These are phyloP conservation scores for Jamesozyma hellenica DNA, from an alignment of 805 yeast genomes.

Conservation along the genomic window DNA sequence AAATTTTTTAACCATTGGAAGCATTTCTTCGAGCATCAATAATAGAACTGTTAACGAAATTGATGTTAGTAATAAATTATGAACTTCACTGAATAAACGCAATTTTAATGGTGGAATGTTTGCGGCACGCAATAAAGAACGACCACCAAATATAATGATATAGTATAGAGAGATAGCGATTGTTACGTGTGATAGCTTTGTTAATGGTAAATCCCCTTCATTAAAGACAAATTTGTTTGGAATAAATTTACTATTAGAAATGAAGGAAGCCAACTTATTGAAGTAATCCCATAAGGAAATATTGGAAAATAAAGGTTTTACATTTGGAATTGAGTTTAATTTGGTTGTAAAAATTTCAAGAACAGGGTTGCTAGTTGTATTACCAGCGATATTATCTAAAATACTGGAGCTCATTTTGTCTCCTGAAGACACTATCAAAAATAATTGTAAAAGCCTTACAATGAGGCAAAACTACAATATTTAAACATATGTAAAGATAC, in stretches of 20 bases:
- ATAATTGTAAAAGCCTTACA: too few relatives aligned
- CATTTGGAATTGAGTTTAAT: too few relatives aligned
- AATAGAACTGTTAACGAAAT: conserved; percentile 57
- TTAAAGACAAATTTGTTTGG: conserved; percentile 50
- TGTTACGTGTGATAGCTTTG: conserved; percentile 48
- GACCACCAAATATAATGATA: conserved; percentile 75
- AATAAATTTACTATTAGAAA: conserved; percentile 19
- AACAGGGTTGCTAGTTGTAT: background rate
- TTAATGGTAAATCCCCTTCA: conserved; percentile 54
- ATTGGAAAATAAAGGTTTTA: conserved; percentile 1
- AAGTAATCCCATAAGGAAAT: conserved; percentile 20
- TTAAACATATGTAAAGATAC: too few relatives aligned
- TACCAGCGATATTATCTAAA: background rate
- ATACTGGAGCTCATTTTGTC: too few relatives aligned
- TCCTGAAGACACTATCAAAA: too few relatives aligned
- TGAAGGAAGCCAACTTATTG: conserved; percentile 9
- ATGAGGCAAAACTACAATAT: too few relatives aligned
- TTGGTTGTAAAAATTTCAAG: background rate
- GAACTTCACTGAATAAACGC: conserved; percentile 55
- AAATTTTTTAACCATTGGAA: conserved; percentile 63
- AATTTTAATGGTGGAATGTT: conserved; percentile 56
- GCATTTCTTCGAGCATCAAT: conserved; percentile 70
- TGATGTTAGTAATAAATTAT: conserved; percentile 65
- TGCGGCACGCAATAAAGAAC: conserved; percentile 43
- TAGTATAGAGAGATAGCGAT: conserved; percentile 58